phyloP scores from a whole-genome alignment of 2,329 filamentous ascomycete genomes.

The Fusarium sp. region DNA sequence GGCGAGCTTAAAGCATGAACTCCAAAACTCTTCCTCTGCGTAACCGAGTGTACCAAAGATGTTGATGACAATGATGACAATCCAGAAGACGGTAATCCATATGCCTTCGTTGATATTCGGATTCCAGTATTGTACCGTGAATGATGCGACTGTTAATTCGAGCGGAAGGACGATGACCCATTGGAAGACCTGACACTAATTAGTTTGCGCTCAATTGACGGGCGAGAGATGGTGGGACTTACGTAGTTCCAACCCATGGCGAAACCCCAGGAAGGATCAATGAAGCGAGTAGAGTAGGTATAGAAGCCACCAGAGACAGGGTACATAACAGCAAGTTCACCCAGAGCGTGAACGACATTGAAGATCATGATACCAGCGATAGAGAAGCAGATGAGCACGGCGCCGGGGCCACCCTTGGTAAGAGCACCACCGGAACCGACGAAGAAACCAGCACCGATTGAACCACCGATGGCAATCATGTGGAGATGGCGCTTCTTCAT shows the following conservation, averaged over 20 bases:
- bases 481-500: constrained; percentile 69
- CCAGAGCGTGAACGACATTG: constrained; percentile 69
- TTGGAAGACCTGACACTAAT: constrained; percentile 53
- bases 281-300: constrained; percentile 69
- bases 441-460: constrained; percentile 72
- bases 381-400: constrained; percentile 61
- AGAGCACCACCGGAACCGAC: constrained; percentile 68
- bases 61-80: constrained; percentile 62
- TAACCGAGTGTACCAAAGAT: constrained; percentile 66
- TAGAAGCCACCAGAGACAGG: constrained; percentile 73
- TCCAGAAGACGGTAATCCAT: constrained; percentile 66
- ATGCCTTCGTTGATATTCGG: constrained; percentile 57
- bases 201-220: neutral
- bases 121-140: constrained; percentile 65
- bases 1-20: constrained; percentile 65
- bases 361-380: constrained; percentile 71
- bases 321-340: constrained; percentile 70
- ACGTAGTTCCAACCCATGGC: constrained; percentile 60
- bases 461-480: constrained; percentile 72
- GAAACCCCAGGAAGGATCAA: constrained; percentile 70
- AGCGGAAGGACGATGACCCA: constrained; percentile 63
- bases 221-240: neutral
- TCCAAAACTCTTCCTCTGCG: constrained; percentile 67
- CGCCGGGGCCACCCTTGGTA: constrained; percentile 60
- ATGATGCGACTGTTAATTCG: constrained; percentile 61